Evolutionary conservation across 257 asterid genomes (phyloP).

Genomic region (Thymus quinquecostatus): DNA sequence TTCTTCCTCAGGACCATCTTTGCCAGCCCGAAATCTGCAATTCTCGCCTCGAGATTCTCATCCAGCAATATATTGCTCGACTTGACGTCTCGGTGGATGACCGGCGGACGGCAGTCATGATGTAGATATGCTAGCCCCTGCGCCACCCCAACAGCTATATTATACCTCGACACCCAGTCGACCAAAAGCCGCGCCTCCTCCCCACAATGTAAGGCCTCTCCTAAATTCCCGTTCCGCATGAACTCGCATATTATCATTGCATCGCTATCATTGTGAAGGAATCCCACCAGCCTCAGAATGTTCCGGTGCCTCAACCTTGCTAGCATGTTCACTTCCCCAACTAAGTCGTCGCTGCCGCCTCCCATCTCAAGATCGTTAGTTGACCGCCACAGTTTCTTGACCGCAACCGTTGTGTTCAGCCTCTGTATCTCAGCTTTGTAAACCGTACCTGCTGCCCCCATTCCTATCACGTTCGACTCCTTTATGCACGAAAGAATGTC

Average conservation of each 20-base stretch:
- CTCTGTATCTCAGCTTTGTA: slow-evolving; percentile 70
- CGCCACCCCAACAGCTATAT: slow-evolving; percentile 59
- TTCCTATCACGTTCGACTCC: slow-evolving; percentile 74
- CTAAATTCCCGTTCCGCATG: slow-evolving; percentile 57
- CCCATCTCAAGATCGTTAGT: slow-evolving; percentile 14
- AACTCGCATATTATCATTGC: slow-evolving; percentile 56
- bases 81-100: slow-evolving; percentile 63
- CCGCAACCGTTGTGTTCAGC: slow-evolving; percentile 59
- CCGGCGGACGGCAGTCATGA: slow-evolving; percentile 58
- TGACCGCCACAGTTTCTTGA: slow-evolving; percentile 74
- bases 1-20: slow-evolving; percentile 43
- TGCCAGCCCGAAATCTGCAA: slow-evolving; percentile 68
- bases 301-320: slow-evolving; percentile 61
- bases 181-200: slow-evolving; percentile 30
- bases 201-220: slow-evolving; percentile 48
- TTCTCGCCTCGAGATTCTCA: slow-evolving; percentile 47
- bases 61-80: slow-evolving; percentile 57
- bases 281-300: slow-evolving; percentile 53
- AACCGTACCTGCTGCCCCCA: slow-evolving; percentile 77
- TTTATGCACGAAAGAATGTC: slow-evolving; percentile 71
- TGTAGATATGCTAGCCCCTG: slow-evolving; percentile 62
- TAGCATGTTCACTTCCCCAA: slow-evolving; percentile 67
- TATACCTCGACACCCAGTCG: slow-evolving; percentile 53
- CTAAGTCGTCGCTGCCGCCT: slow-evolving; percentile 56
- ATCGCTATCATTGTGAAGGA: slow-evolving; percentile 44